These are phyloP conservation scores for Arthrocladium fulminans DNA, from an alignment of 2,329 filamentous ascomycete species.

Conservation along the genomic window DNA sequence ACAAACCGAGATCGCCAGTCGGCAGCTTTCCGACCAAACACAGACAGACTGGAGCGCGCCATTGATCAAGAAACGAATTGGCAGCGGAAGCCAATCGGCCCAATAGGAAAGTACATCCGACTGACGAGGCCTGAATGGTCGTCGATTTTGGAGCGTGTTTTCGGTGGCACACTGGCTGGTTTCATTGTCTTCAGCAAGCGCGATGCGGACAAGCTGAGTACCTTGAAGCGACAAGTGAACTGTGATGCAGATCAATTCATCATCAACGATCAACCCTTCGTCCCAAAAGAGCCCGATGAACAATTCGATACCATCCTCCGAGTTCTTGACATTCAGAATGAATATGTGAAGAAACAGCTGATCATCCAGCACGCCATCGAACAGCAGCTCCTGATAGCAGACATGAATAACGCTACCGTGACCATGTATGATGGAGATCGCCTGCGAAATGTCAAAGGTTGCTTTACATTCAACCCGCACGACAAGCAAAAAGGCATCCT, in stretches of 20 bases:
- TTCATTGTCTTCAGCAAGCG: conserved; percentile 73
- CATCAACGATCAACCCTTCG: conserved; percentile 33
- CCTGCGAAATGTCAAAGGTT: conserved; percentile 57
- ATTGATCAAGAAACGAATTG: conserved; percentile 65
- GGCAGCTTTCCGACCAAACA: conserved; percentile 50
- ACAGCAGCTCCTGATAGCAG: conserved; percentile 68
- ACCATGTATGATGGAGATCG: conserved; percentile 51
- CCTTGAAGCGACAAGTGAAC: conserved; percentile 41
- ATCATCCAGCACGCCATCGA: conserved; percentile 79
- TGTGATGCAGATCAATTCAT: conserved; percentile 56
- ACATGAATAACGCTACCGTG: conserved; percentile 56
- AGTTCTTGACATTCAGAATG: conserved; percentile 69
- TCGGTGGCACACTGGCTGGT: conserved; percentile 60
- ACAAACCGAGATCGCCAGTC: conserved; percentile 51
- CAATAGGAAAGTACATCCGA: conserved; percentile 68
- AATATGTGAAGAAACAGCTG: conserved; percentile 67
- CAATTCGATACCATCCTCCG: conserved; percentile 69
- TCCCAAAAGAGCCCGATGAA: conserved; percentile 56
- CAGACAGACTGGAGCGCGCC: conserved; percentile 1
- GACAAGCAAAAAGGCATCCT: conserved; percentile 55
- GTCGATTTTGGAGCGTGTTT: conserved; percentile 64
- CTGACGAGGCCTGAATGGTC: conserved; percentile 76
- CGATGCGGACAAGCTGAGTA: conserved; percentile 62
- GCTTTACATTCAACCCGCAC: conserved; percentile 54
- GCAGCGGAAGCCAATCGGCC: conserved; percentile 65